These are phyloP conservation scores for Podaxis sp. DNA, from an alignment of 768 basidiomycete genomes.

Conservation along the genomic window DNA sequence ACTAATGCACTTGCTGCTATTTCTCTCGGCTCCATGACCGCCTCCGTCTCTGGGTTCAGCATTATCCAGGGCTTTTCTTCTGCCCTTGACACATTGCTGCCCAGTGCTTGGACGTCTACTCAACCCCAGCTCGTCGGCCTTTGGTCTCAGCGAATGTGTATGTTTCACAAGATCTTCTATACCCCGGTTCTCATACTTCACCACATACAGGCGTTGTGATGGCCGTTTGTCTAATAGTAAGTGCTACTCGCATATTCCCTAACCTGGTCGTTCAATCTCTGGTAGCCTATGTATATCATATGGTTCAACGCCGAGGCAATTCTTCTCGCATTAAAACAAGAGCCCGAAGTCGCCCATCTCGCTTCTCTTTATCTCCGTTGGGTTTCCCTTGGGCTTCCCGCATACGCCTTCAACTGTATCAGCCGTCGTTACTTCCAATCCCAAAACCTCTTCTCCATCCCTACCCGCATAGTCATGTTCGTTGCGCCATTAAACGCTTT, in stretches of 20 bases:
- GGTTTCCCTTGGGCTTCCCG: slow-evolving; percentile 76
- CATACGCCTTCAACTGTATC: slow-evolving; percentile 51
- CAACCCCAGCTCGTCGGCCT: slow-evolving; percentile 84
- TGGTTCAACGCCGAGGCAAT: slow-evolving; percentile 87
- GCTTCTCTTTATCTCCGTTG: slow-evolving; percentile 78
- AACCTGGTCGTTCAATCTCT: slow-evolving; percentile 29
- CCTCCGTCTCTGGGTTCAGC: slow-evolving; percentile 70
- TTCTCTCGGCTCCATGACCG: slow-evolving; percentile 72
- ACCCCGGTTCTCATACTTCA: neutral
- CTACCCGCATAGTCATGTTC: slow-evolving; percentile 78
- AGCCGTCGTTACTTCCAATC: slow-evolving; percentile 63
- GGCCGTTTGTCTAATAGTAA: slow-evolving; percentile 55
- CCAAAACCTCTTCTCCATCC: slow-evolving; percentile 75
- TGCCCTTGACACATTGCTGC: slow-evolving; percentile 90
- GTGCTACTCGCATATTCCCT: slow-evolving; percentile 24
- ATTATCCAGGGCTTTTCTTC: slow-evolving; percentile 81
- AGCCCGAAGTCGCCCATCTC: slow-evolving; percentile 77
- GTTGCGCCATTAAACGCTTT: slow-evolving; percentile 85
- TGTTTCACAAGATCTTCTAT: slow-evolving; percentile 23
- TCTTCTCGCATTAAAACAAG: slow-evolving; percentile 73
- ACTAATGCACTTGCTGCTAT: slow-evolving; percentile 85
- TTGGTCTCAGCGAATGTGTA: slow-evolving; percentile 88
- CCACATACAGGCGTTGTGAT: slow-evolving; percentile 55
- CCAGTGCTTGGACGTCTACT: slow-evolving; percentile 90
- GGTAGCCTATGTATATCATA: slow-evolving; percentile 53